Conservation (phyloP, 768 basidiomycete genomes). For the Mycena latifolia region DNA sequence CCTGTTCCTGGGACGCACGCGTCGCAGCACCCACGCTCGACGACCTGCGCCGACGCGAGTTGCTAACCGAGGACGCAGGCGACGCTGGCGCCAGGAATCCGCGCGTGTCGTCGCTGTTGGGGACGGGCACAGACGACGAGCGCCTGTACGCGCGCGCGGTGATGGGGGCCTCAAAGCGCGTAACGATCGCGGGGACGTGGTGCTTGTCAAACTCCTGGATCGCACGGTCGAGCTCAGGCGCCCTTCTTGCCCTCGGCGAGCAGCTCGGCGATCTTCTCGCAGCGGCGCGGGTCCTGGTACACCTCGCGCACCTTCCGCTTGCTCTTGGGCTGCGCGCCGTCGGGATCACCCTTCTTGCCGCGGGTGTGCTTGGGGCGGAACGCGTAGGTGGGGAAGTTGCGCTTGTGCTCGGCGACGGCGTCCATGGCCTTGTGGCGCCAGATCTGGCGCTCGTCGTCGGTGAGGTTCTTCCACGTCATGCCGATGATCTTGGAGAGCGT, state of each 20-base stretch:
- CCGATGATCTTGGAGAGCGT: slow-evolving; percentile 74
- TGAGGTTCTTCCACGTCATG: slow-evolving; percentile 70
- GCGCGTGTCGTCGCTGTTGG: slow-evolving; percentile 53
- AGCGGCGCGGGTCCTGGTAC: slow-evolving; percentile 72
- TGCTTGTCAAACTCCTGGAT: slow-evolving; percentile 67
- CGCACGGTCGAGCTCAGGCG: slow-evolving; percentile 64
- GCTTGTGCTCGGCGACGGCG: slow-evolving; percentile 80
- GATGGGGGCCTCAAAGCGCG: slow-evolving; percentile 79
- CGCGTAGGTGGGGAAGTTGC: slow-evolving; percentile 80
- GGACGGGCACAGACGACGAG: slow-evolving; percentile 72
- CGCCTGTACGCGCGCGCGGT: slow-evolving; percentile 79
- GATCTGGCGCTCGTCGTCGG: slow-evolving; percentile 64
- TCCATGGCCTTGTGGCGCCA: slow-evolving; percentile 85
- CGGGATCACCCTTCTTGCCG: slow-evolving; percentile 52
- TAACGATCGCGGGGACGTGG: slow-evolving; percentile 71
- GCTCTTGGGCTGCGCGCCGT: slow-evolving; percentile 20
- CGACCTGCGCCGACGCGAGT: slow-evolving; percentile 44
- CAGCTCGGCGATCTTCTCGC: slow-evolving; percentile 75
- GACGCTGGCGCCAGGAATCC: slow-evolving; percentile 49
- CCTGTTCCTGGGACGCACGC: slow-evolving; percentile 34
- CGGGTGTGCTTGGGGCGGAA: slow-evolving; percentile 74
- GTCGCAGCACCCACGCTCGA: slow-evolving; percentile 44
- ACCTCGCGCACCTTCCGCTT: slow-evolving; percentile 74
- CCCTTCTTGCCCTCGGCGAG: slow-evolving; percentile 70
- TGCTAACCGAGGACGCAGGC: slow-evolving; percentile 14